Conservation (phyloP, 1,139 yeast species). For the Protomyces macrosporus region DNA sequence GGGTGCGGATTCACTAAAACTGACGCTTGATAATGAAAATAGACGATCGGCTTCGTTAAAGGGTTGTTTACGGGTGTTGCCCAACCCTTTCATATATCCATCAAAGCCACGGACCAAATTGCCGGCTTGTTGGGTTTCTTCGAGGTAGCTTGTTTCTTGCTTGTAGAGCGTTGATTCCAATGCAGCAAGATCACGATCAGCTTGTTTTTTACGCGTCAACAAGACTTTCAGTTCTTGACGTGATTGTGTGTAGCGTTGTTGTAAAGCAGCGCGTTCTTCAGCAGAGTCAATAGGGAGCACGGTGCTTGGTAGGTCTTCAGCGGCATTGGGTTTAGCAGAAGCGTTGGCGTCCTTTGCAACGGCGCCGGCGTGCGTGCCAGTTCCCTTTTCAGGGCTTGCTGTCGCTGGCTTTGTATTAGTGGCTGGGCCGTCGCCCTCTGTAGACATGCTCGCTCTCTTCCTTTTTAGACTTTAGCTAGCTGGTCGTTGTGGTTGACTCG, state of each 20-base stretch:
- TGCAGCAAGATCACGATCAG: conserved; percentile 56
- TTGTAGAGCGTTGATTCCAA: conserved; percentile 79
- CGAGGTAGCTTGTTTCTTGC: conserved; percentile 71
- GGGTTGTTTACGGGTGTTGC: conserved; percentile 42
- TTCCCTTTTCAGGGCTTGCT: too few relatives aligned
- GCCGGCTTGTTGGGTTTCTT: conserved; percentile 59
- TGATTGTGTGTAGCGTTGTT: conserved; percentile 60
- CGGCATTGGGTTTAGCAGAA: not conserved
- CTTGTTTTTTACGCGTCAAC: conserved; percentile 56
- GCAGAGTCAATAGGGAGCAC: not conserved
- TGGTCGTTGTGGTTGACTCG: too few relatives aligned
- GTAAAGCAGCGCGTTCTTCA: conserved; percentile 3
- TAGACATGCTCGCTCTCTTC: too few relatives aligned
- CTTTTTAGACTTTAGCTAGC: too few relatives aligned
- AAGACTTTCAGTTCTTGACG: conserved; percentile 64
- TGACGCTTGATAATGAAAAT: conserved; percentile 73
- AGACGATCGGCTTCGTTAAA: conserved; percentile 79
- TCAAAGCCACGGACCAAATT: conserved; percentile 89
- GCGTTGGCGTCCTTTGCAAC: too few relatives aligned
- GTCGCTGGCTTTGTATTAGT: too few relatives aligned
- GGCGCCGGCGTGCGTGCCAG: too few relatives aligned
- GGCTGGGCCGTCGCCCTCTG: too few relatives aligned
- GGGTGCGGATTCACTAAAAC: conserved; percentile 43
- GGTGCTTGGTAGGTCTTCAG: not conserved
- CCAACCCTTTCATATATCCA: conserved; percentile 54